phyloP scores from a whole-genome alignment of 257 asterid species.

The Solanum corneliomulleri region DNA sequence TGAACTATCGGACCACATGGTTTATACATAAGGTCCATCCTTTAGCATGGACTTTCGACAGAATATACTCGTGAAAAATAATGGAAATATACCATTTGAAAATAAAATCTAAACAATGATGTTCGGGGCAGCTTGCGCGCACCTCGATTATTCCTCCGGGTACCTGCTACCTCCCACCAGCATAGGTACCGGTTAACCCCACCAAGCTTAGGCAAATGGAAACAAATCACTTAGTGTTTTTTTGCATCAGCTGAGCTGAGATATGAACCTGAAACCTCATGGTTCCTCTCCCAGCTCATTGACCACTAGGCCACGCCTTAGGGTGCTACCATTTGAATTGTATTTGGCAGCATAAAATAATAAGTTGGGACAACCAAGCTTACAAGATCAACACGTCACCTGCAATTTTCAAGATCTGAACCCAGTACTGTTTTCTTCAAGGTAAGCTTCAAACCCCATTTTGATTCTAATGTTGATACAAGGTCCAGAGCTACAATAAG shows the following conservation, averaged over 20 bases:
- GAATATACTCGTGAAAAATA: background rate
- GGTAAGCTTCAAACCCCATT: conserved; percentile 69
- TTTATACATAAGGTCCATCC: background rate
- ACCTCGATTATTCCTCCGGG: background rate
- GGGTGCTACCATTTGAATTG: background rate
- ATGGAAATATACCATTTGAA: background rate
- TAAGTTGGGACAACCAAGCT: background rate
- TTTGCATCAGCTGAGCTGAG: background rate
- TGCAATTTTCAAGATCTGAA: conserved; percentile 78
- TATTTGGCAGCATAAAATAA: background rate
- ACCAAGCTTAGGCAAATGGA: background rate
- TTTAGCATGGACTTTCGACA: background rate
- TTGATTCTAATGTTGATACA: conserved; percentile 74
- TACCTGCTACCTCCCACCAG: background rate
- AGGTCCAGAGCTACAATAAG: conserved; percentile 80
- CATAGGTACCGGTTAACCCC: background rate
- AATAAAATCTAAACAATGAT: background rate
- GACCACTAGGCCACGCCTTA: background rate
- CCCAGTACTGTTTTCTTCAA: conserved; percentile 65
- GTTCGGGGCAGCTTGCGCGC: background rate
- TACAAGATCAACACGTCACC: conserved; percentile 28
- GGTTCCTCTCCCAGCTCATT: background rate
- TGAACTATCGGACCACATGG: background rate
- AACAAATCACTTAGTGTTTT: background rate
- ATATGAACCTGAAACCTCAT: background rate